Conservation (phyloP, 305 asterid species). For the Striga hermonthica region DNA sequence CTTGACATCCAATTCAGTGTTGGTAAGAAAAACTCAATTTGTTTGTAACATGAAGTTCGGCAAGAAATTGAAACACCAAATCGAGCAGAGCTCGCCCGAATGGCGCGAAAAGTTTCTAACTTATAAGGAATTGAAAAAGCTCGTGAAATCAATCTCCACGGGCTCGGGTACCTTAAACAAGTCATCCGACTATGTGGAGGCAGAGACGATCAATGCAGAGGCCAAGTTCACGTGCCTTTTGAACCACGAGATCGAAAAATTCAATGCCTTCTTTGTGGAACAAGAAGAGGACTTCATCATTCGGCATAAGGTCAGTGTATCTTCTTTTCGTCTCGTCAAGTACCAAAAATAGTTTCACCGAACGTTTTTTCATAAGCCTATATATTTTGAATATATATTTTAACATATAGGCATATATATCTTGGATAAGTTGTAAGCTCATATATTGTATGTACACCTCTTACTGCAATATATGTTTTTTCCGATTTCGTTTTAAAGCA, state of each 20-base stretch:
- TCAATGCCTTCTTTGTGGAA: slow-evolving; percentile 62
- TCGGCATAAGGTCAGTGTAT: slow-evolving; percentile 46
- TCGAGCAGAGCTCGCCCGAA: slow-evolving; percentile 88
- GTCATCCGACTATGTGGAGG: slow-evolving; percentile 39
- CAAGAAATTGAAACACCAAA: slow-evolving; percentile 82
- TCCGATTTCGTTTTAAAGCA: no score
- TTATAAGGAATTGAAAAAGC: slow-evolving; percentile 86
- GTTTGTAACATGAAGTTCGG: slow-evolving; percentile 62
- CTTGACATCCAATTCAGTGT: background rate
- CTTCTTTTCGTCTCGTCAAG: no score
- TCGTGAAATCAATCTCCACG: slow-evolving; percentile 66
- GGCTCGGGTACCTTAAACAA: slow-evolving; percentile 38
- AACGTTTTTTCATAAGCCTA: background rate
- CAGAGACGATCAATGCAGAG: slow-evolving; percentile 63
- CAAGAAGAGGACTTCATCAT: slow-evolving; percentile 70
- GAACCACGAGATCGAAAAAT: slow-evolving; percentile 61
- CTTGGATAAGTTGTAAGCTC: background rate
- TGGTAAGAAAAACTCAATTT: background rate
- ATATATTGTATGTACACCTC: no score
- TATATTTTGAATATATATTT: no score
- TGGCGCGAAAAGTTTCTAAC: slow-evolving; percentile 92
- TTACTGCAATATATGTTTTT: no score
- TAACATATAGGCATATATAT: no score
- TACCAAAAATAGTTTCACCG: no score
- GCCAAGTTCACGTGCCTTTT: slow-evolving; percentile 47